Evolutionary conservation across 495 filamentous ascomycete genomes (phyloP), one percentile per base, ranked within the genome.

Genomic region (Halenospora varia): DNA sequence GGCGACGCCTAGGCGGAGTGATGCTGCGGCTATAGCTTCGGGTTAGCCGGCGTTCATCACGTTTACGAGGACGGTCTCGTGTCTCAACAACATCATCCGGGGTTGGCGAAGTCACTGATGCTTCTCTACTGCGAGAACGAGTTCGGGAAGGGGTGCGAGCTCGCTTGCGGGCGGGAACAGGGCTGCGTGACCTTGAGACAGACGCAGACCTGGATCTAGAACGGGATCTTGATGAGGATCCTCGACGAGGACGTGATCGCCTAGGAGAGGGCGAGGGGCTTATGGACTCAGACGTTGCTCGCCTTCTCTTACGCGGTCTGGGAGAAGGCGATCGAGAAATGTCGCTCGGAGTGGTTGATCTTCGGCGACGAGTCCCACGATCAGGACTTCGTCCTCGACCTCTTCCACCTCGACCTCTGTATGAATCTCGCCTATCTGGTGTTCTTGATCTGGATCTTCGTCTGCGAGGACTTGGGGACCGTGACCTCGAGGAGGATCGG

Each of bases 401-500:
- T 49, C 56, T 61, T 48, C 65, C 68, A 49, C 68, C 71, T 66
- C 68, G 70, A 57, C 68, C 69, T 48, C 64, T 45, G 56, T 63
- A 57, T 22, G 35, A 42, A n/a, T 51, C 45, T 39, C 56, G 54
- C 35, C 61, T 56, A 25, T 62, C 61, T 41, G 57, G 64, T 23
- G 61, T 55, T 44, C 51, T 53, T 4, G 72, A 70, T 47, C 51
- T 49, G 11, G 72, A 70, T 47, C 57, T 66, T 2, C 70, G 64
- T 6, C 68, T 62, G 19, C 61, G 61, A 48, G 51, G 63, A 11
- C n/a, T n/a, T n/a, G 65, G 64, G 18, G 77, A 77, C 45, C 77
- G 72, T 10, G 73, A 72, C 51, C 75, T 69, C 50, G 79, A 77
- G 41, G 56, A 60, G 2, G 66, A 65, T 8, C 66, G 67, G 15